phyloP scores from a whole-genome alignment of 2,329 filamentous ascomycete species.

The Ophiobolus disseminans region DNA sequence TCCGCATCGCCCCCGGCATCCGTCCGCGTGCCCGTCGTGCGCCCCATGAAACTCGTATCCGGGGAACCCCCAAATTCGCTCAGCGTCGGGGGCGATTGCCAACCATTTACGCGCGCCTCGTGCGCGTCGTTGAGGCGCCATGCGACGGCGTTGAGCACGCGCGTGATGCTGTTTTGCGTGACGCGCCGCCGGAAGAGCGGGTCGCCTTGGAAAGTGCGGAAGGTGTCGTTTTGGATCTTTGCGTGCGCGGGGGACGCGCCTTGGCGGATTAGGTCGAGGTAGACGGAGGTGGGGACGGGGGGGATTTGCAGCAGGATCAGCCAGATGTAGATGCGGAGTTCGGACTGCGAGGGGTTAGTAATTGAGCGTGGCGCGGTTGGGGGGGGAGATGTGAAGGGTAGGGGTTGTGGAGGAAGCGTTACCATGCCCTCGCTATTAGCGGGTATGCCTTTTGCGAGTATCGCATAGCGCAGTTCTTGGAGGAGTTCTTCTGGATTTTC shows the following conservation, averaged over 20 bases:
- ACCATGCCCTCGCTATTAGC: constrained; percentile 84
- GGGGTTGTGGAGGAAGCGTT: constrained; percentile 26
- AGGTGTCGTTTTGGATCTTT: constrained; percentile 98
- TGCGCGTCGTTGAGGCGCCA: constrained; percentile 89
- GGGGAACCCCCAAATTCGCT: constrained; percentile 58
- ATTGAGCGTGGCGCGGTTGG: background rate
- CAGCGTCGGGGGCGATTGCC: constrained; percentile 58
- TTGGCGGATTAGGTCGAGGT: constrained; percentile 88
- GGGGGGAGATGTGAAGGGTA: background rate
- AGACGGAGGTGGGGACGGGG: constrained; percentile 83
- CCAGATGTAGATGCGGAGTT: constrained; percentile 94
- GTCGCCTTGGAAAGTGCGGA: constrained; percentile 93
- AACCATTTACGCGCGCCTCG: constrained; percentile 63
- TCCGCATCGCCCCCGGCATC: constrained; percentile 57
- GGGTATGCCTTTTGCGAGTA: constrained; percentile 77
- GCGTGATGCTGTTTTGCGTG: constrained; percentile 92
- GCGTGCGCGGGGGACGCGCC: constrained; percentile 93
- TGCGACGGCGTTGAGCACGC: constrained; percentile 90
- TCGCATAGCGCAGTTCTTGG: constrained; percentile 74
- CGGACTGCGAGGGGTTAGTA: constrained; percentile 66
- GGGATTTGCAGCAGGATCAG: constrained; percentile 89
- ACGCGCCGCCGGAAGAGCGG: constrained; percentile 96
- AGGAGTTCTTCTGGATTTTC: constrained; percentile 72
- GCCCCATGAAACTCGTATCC: constrained; percentile 48
- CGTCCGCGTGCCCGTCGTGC: constrained; percentile 35